Evolutionary conservation across 192 early-diverging fungal species (phyloP).

Genomic region (Endogone sp.): DNA sequence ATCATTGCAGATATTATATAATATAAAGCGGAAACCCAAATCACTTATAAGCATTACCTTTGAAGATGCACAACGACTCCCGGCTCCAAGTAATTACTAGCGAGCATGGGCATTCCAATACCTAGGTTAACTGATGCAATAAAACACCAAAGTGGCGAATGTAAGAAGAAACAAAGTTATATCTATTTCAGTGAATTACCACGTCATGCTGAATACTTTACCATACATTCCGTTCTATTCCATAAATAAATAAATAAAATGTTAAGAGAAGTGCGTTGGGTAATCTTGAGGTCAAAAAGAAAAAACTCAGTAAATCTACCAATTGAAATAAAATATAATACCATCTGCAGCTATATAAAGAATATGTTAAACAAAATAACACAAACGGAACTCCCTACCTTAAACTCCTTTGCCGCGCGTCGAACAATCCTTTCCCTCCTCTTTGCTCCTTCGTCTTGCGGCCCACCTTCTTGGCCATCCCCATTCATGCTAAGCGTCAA

Average conservation of each 20-base stretch:
- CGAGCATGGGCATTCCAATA: constrained; percentile 78
- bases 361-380: too few species aligned
- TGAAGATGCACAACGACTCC: constrained; percentile 71
- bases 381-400: too few species aligned
- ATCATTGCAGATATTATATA: not conserved
- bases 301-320: too few species aligned
- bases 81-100: constrained; percentile 67
- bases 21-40: not conserved
- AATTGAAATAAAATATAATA: too few species aligned
- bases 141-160: not conserved
- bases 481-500: constrained; percentile 48
- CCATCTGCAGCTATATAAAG: too few species aligned
- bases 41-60: constrained; percentile 8
- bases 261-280: constrained; percentile 10
- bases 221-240: not conserved
- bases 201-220: too few species aligned
- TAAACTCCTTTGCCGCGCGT: constrained; percentile 75
- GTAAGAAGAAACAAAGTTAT: too few species aligned
- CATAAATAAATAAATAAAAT: not conserved
- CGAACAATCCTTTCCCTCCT: constrained; percentile 67
- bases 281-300: too few species aligned
- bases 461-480: constrained; percentile 25
- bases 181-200: too few species aligned
- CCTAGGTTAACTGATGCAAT: constrained; percentile 51
- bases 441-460: constrained; percentile 26